Evolutionary conservation across 169 alveolate genomes (phyloP).

Genomic region (Theileria parva): DNA sequence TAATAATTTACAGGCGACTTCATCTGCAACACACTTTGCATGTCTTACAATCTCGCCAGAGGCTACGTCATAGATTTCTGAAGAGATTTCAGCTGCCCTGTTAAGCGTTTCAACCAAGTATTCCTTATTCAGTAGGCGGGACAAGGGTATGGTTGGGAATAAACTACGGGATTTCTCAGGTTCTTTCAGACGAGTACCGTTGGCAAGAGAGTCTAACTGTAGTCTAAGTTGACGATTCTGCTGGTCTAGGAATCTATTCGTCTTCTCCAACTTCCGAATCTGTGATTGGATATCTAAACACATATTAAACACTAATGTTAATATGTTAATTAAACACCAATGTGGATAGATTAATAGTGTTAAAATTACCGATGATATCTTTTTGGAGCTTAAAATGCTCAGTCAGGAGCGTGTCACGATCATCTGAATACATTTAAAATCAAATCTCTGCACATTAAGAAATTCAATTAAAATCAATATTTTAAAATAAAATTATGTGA

Average conservation of each 20-base stretch:
- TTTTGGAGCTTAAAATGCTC: conserved; percentile 5
- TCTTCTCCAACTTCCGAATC: conserved; percentile 28
- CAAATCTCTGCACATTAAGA: not conserved
- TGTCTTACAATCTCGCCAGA: conserved; percentile 33
- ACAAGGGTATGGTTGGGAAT: not conserved
- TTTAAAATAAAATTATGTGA: not conserved
- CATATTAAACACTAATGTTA: not conserved
- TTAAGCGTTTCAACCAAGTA: not conserved
- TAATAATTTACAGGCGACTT: not conserved
- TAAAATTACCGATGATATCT: conserved; percentile 1
- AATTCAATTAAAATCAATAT: too few relatives aligned
- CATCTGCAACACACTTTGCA: not conserved
- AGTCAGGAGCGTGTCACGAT: not conserved
- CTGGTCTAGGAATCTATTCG: conserved; percentile 34
- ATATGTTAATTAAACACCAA: not conserved
- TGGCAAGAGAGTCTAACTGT: conserved; percentile 13
- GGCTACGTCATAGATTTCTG: conserved; percentile 33
- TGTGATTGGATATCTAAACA: conserved; percentile 25
- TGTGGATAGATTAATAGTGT: not conserved
- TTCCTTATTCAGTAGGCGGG: not conserved
- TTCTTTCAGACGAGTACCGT: not conserved
- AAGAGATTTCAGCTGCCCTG: conserved; percentile 12
- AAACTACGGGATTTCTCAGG: not conserved
- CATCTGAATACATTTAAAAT: not conserved
- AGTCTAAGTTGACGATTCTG: conserved; percentile 23